Base-by-base conservation (phyloP, 495 filamentous ascomycete species). In the Penicillium roqueforti region DNA sequence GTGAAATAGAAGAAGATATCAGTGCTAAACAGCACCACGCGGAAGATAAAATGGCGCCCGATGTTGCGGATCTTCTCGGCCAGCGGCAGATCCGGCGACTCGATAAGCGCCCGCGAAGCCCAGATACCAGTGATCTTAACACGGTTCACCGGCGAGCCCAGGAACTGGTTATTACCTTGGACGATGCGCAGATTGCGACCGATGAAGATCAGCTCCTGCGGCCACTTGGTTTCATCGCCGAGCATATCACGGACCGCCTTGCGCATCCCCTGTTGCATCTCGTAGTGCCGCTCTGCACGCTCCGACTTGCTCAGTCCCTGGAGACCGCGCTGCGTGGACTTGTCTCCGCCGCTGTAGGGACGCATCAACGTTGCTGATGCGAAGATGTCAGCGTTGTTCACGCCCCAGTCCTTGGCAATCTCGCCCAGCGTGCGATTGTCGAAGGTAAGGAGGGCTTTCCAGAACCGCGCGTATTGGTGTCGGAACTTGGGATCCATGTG, bases 151-250 rank as follows among this genome's bases (percentile, higher is more conserved):
- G 93, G 93, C 1, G 88, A 91, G 39, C 93, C 92, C 22, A 98
- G 81, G 70, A 85, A 92, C 54, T 87, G 86, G 60, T 89, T 89
- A 64, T 89, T 88, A 0, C 75, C 84, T 66, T 89, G 86, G 9
- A 97, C 92, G 63, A 98, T 98, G 19, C 93, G 84, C 75, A 98
- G 81, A 65, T 96, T 97, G 6, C 93, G 83, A 2, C 91, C 92
- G 63, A 98, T 91, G 72, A 98, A 98, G 61, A 98, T 83, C 44
- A 98, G 85, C 60, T 96, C 90, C 50, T 85, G 84, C 0, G 93
- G 93, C 88, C 90, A 96, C 65, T 93, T 91, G 23, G 85, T 86
- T 65, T 96, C 91, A 67, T 98, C 90, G 26, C 83, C 82, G 5
- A 98, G 82, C 29, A 96, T 83, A 23, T 93, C 84, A 53, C 87